Evolutionary conservation across 2,329 filamentous ascomycete species (phyloP).

Genomic region (Fusarium buxicola): DNA sequence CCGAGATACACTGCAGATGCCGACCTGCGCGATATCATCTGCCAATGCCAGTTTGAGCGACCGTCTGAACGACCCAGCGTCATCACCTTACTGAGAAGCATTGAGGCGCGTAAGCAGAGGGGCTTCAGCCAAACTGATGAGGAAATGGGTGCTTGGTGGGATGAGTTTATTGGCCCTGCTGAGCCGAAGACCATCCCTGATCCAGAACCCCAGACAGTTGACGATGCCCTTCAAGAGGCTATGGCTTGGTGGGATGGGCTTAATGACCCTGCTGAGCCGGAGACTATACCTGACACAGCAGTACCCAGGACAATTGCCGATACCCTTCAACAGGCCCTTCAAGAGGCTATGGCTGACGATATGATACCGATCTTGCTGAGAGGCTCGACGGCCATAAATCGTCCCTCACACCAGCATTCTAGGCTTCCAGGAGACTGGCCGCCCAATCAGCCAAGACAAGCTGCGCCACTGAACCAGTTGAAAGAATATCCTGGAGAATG

Average conservation of each 20-base stretch:
- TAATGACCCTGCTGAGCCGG: slow-evolving; percentile 4
- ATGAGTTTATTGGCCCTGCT: slow-evolving; percentile 12
- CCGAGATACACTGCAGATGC: slow-evolving; percentile 31
- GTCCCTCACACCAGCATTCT: not conserved
- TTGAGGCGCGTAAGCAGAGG: slow-evolving; percentile 33
- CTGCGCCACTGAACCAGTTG: not conserved
- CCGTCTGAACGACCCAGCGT: slow-evolving; percentile 46
- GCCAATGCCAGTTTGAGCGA: slow-evolving; percentile 42
- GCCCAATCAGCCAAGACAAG: not conserved
- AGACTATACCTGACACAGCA: not conserved
- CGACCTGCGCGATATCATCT: slow-evolving; percentile 38
- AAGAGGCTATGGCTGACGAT: slow-evolving; percentile 1
- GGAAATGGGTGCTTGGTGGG: slow-evolving; percentile 37
- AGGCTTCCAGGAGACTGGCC: too few species aligned
- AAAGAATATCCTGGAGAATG: not conserved
- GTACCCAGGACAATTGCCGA: not conserved
- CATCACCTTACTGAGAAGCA: slow-evolving; percentile 30
- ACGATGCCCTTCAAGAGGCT: slow-evolving; percentile 2
- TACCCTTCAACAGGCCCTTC: too few species aligned
- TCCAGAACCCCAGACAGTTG: not conserved
- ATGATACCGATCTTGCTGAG: not conserved
- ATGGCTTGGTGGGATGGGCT: slow-evolving; percentile 39
- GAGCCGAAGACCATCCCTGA: not conserved
- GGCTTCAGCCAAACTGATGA: slow-evolving; percentile 35
- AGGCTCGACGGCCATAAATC: not conserved